phyloP scores from a whole-genome alignment of 169 alveolate species.

The Theileria annulata region DNA sequence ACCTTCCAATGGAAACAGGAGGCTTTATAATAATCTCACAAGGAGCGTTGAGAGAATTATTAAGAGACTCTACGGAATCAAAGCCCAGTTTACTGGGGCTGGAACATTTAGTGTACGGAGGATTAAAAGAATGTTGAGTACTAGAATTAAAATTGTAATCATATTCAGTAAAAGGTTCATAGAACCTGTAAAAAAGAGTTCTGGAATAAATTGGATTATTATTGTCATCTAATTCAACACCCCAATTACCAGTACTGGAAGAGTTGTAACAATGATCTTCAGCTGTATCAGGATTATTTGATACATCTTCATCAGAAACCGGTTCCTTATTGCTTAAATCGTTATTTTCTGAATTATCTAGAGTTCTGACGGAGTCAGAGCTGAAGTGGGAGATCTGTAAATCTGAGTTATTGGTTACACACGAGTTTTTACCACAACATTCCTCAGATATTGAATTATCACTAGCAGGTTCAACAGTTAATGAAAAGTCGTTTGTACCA shows the following conservation, averaged over 20 bases:
- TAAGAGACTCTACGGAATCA: slow-evolving; percentile 33
- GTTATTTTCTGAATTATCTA: background rate
- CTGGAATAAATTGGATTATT: slow-evolving; percentile 13
- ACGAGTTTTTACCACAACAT: background rate
- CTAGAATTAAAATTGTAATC: background rate
- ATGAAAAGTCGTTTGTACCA: background rate
- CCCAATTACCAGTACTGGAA: background rate
- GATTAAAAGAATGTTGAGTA: background rate
- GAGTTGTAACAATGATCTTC: too few species aligned
- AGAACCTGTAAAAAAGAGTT: slow-evolving; percentile 42
- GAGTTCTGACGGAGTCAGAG: background rate
- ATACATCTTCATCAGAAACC: background rate
- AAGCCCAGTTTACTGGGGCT: slow-evolving; percentile 36
- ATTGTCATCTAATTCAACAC: background rate
- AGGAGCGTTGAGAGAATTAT: slow-evolving; percentile 45
- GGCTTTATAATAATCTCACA: slow-evolving; percentile 51
- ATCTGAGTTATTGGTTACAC: background rate
- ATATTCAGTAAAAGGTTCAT: slow-evolving; percentile 16
- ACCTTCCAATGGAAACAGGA: slow-evolving; percentile 49
- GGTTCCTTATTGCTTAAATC: background rate
- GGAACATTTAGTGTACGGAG: background rate
- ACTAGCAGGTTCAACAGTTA: background rate
- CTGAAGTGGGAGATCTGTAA: background rate
- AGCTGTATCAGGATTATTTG: background rate
- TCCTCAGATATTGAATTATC: background rate